Conservation (phyloP, 345 rosid genomes). For the Salix udensis region DNA sequence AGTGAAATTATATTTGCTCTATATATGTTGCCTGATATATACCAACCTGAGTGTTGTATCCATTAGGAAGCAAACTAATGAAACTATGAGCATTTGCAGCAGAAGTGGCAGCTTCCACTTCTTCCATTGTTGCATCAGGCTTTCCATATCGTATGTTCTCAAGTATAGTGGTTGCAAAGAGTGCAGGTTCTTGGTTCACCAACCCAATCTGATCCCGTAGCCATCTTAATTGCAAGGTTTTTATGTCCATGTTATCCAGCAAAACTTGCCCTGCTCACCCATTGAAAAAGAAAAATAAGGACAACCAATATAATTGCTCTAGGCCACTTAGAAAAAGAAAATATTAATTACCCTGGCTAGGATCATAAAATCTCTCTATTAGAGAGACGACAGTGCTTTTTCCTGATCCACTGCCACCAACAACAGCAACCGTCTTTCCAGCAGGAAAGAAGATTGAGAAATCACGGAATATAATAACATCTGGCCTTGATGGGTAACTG, state of each 20-base stretch:
- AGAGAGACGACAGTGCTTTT: slow-evolving; percentile 97
- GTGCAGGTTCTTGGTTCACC: slow-evolving; percentile 98
- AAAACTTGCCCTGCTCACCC: slow-evolving; percentile 72
- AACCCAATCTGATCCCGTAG: slow-evolving; percentile 87
- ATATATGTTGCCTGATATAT: neutral
- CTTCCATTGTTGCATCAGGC: slow-evolving; percentile 82
- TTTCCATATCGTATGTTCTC: slow-evolving; percentile 91
- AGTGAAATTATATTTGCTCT: neutral
- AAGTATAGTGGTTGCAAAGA: slow-evolving; percentile 88
- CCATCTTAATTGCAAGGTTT: slow-evolving; percentile 83
- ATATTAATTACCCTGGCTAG: slow-evolving; percentile 61
- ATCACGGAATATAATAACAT: slow-evolving; percentile 77
- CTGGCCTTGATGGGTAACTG: slow-evolving; percentile 98
- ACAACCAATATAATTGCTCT: neutral
- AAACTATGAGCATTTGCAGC: slow-evolving; percentile 97
- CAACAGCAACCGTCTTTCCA: slow-evolving; percentile 93
- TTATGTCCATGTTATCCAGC: slow-evolving; percentile 84
- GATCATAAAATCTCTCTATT: slow-evolving; percentile 94
- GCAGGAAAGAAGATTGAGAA: slow-evolving; percentile 92
- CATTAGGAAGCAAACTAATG: slow-evolving; percentile 86
- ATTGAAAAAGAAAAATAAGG: neutral
- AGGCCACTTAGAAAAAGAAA: neutral
- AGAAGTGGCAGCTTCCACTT: slow-evolving; percentile 88
- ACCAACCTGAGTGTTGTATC: slow-evolving; percentile 88
- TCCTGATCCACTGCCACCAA: slow-evolving; percentile 99